phyloP scores from a whole-genome alignment of 371 early-diverging fungal species.

The Lichtheimia ornata region DNA sequence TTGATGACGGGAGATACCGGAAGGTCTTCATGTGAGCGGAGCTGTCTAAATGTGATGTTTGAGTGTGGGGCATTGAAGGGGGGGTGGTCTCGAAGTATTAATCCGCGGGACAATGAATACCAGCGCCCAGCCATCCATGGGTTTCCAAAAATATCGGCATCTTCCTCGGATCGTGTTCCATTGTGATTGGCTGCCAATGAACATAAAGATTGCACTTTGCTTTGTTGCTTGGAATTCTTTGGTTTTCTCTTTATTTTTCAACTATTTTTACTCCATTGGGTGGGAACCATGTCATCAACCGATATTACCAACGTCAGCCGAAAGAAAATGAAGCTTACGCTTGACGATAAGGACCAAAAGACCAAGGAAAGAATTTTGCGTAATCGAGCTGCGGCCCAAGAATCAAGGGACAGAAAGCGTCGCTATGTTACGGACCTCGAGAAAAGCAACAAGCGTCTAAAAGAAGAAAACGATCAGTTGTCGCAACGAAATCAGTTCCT shows the following conservation, averaged over 20 bases:
- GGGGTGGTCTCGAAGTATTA: neutral
- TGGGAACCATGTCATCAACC: constrained; percentile 22
- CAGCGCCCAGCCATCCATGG: too few relatives aligned
- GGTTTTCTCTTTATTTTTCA: constrained; percentile 24
- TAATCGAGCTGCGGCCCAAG: constrained; percentile 90
- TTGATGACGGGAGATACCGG: neutral
- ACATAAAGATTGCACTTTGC: constrained; percentile 2
- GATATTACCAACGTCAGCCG: constrained; percentile 10
- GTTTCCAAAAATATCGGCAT: neutral
- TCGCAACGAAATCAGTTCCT: constrained; percentile 62
- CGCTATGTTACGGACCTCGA: constrained; percentile 80
- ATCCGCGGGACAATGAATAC: constrained; percentile 1
- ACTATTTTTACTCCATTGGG: constrained; percentile 47
- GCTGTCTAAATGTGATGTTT: neutral
- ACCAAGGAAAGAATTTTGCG: constrained; percentile 68
- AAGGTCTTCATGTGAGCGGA: constrained; percentile 1
- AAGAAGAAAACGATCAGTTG: constrained; percentile 65
- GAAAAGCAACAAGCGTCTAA: constrained; percentile 62
- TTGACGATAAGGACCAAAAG: constrained; percentile 52
- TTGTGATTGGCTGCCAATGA: constrained; percentile 14
- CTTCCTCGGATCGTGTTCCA: constrained; percentile 2
- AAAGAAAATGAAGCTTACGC: constrained; percentile 36
- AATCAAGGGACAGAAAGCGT: constrained; percentile 87
- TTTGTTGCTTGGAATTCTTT: constrained; percentile 13
- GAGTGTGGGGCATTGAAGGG: neutral